Conservation (phyloP, 176 grass and related monocot species). For the Musa schizocarpa region DNA sequence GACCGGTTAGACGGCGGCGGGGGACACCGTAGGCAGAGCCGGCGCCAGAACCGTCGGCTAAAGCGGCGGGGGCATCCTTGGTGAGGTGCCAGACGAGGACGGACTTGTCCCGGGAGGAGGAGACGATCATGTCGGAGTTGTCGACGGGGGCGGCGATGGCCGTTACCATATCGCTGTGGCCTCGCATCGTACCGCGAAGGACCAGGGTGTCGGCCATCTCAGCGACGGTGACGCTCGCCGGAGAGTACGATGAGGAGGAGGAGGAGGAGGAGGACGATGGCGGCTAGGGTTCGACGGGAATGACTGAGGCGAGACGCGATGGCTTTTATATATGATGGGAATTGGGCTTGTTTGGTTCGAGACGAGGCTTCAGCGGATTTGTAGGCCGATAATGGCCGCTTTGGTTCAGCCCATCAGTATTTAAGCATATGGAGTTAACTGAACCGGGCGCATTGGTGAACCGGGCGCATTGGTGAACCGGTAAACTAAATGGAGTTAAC, state of each 20-base stretch:
- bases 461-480: too few relatives aligned
- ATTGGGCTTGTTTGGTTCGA: not conserved
- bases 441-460: too few relatives aligned
- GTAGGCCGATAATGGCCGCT: too few relatives aligned
- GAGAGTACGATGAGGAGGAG: not conserved
- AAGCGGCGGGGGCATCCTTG: not conserved
- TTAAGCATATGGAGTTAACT: too few relatives aligned
- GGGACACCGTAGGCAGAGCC: not conserved
- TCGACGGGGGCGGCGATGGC: not conserved
- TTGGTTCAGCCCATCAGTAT: too few relatives aligned
- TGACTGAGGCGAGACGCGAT: not conserved
- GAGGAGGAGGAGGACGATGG: not conserved
- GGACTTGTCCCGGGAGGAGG: not conserved
- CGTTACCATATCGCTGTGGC: not conserved
- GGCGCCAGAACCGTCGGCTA: not conserved
- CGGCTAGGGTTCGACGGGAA: not conserved
- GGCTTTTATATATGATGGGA: not conserved
- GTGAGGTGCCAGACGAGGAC: not conserved
- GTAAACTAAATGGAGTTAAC: too few relatives aligned
- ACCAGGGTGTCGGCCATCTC: not conserved
- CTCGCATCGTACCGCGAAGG: not conserved
- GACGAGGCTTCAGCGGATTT: too few relatives aligned
- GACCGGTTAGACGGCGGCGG: not conserved
- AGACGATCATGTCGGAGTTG: slow-evolving; percentile 1
- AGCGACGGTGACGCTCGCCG: not conserved